phyloP scores from a whole-genome alignment of 208 protist genomes.

The Leishmania aethiopica region DNA sequence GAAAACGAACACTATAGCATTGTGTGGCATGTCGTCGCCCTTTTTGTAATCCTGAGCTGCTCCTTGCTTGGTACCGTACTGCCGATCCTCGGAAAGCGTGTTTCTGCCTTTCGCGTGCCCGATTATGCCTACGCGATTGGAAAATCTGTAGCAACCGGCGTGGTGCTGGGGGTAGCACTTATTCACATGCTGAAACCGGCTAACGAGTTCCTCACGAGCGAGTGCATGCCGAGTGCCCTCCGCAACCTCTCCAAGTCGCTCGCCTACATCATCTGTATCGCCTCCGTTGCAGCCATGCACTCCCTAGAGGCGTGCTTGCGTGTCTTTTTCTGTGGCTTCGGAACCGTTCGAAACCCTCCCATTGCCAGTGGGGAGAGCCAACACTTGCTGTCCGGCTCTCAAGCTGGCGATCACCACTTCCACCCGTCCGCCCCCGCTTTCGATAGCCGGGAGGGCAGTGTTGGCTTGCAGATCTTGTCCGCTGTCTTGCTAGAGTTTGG shows the following conservation, averaged over 20 bases:
- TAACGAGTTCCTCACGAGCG: constrained; percentile 31
- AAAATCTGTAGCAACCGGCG: constrained; percentile 61
- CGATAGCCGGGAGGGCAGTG: not conserved
- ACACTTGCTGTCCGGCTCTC: constrained; percentile 17
- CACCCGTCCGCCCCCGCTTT: constrained; percentile 6
- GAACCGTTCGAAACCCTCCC: not conserved
- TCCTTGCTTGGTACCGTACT: constrained; percentile 48
- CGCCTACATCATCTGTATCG: constrained; percentile 42
- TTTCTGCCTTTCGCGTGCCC: constrained; percentile 28
- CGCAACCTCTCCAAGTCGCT: constrained; percentile 19
- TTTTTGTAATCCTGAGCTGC: constrained; percentile 19
- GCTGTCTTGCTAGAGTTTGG: constrained; percentile 62
- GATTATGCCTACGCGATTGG: constrained; percentile 51
- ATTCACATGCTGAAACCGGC: constrained; percentile 59
- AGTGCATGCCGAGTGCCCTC: constrained; percentile 19
- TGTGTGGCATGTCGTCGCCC: constrained; percentile 20
- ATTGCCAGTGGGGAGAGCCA: constrained; percentile 22
- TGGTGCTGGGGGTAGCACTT: constrained; percentile 55
- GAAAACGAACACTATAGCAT: constrained; percentile 22
- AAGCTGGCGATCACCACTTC: constrained; percentile 6
- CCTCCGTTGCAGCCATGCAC: constrained; percentile 41
- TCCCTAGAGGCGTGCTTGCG: constrained; percentile 28
- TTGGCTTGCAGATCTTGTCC: constrained; percentile 24
- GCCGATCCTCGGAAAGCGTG: constrained; percentile 52
- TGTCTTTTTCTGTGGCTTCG: constrained; percentile 11